These are phyloP conservation scores for Dothiorella sarmentorum DNA, from an alignment of 2,329 filamentous ascomycete genomes.

Conservation along the genomic window DNA sequence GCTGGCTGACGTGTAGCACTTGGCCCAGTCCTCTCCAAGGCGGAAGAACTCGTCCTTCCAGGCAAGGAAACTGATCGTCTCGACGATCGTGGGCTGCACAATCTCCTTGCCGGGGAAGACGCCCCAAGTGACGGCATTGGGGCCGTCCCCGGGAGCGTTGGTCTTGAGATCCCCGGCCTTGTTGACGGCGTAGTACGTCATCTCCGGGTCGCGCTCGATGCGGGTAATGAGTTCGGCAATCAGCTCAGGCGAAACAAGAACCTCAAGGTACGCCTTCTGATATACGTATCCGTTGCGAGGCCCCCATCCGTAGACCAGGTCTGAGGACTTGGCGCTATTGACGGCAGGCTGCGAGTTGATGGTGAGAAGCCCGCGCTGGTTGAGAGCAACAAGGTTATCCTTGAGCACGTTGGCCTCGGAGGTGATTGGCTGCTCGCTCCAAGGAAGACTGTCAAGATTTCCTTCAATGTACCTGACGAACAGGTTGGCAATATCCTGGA, in stretches of 20 bases:
- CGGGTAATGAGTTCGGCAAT: slow-evolving; percentile 73
- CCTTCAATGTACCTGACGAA: slow-evolving; percentile 84
- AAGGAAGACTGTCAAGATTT: slow-evolving; percentile 78
- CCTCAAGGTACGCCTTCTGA: slow-evolving; percentile 94
- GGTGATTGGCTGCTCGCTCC: slow-evolving; percentile 88
- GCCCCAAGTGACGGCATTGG: slow-evolving; percentile 98
- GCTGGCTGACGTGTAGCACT: slow-evolving; percentile 75
- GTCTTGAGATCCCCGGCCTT: slow-evolving; percentile 77
- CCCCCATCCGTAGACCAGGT: slow-evolving; percentile 90
- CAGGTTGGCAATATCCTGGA: slow-evolving; percentile 76
- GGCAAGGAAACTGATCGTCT: slow-evolving; percentile 93
- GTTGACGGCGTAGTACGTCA: slow-evolving; percentile 94
- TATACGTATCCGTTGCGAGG: slow-evolving; percentile 95
- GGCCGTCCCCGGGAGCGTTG: slow-evolving; percentile 79
- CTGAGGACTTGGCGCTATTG: slow-evolving; percentile 81
- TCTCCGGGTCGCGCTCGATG: slow-evolving; percentile 71
- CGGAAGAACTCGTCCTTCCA: slow-evolving; percentile 99
- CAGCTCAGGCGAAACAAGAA: slow-evolving; percentile 77
- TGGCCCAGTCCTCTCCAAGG: slow-evolving; percentile 88
- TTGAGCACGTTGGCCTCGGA: slow-evolving; percentile 77
- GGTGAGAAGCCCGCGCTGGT: slow-evolving; percentile 81
- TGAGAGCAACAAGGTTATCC: slow-evolving; percentile 73
- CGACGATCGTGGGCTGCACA: slow-evolving; percentile 99
- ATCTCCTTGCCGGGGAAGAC: slow-evolving; percentile 99
- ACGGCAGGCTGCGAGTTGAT: slow-evolving; percentile 98